Evolutionary conservation across 176 grass and related monocot genomes (phyloP).

Genomic region (Hordeum marinum): DNA sequence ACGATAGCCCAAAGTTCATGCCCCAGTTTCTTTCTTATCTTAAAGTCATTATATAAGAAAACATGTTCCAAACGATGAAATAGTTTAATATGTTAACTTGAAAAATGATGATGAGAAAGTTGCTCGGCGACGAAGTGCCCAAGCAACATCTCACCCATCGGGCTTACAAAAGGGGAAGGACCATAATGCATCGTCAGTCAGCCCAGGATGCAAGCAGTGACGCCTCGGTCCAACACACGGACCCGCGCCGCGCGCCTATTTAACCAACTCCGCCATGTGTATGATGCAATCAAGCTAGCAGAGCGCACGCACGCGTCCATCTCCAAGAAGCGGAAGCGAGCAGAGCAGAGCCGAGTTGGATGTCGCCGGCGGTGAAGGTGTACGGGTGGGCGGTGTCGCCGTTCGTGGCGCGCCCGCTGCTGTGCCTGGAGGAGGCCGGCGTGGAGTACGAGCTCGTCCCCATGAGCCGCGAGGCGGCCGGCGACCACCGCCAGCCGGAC

Average conservation of each 20-base stretch:
- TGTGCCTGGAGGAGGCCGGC: constrained; percentile 60
- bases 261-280: neutral
- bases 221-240: too few species aligned
- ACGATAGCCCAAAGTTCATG: neutral
- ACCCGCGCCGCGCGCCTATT: neutral
- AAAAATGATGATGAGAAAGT: neutral
- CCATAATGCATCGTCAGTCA: neutral
- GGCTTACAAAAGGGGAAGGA: neutral
- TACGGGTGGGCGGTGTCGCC: constrained; percentile 42
- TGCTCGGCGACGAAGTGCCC: neutral
- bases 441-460: constrained; percentile 39
- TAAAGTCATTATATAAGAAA: neutral
- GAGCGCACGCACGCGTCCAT: too few species aligned
- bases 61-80: neutral
- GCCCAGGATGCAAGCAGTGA: neutral
- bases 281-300: too few species aligned
- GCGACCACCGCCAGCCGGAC: constrained; percentile 26
- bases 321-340: neutral
- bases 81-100: neutral
- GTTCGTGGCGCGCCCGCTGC: constrained; percentile 37
- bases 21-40: neutral
- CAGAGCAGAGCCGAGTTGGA: neutral
- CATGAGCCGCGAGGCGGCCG: constrained; percentile 6
- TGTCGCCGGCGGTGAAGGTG: constrained; percentile 19
- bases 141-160: neutral